Percentiles rank a stretch among this genome's conserved stretches.
These are phyloP conservation scores for Catenaria anguillulae DNA, from an alignment of 371 early-diverging fungal species.

Conservation along the genomic window DNA sequence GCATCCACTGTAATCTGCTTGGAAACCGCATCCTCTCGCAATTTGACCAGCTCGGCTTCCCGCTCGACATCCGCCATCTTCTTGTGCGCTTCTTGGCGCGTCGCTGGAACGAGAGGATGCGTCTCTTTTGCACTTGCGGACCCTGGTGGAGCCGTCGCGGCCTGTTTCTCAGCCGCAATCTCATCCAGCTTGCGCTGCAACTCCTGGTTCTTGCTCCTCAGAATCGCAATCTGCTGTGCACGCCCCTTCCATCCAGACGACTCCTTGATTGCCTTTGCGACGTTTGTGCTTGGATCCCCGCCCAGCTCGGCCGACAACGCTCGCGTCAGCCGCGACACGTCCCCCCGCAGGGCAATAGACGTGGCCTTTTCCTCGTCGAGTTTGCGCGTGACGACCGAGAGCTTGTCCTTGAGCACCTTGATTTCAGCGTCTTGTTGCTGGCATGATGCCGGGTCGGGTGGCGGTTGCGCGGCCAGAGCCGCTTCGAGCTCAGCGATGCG, in stretches of 20 bases:
- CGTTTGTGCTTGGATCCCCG: neutral
- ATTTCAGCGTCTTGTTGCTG: too few species aligned
- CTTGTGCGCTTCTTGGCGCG: too few species aligned
- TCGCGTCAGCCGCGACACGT: neutral
- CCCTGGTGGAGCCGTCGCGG: neutral
- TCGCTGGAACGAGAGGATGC: too few species aligned
- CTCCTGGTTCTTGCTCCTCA: neutral
- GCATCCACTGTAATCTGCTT: neutral
- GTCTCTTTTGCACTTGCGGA: too few species aligned
- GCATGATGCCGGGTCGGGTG: too few species aligned
- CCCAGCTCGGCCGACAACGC: neutral
- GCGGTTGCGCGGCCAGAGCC: neutral
- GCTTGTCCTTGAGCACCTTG: neutral
- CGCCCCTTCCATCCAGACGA: neutral
- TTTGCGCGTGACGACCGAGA: neutral
- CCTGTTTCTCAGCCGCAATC: too few species aligned
- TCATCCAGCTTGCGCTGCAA: neutral
- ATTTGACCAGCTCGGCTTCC: neutral
- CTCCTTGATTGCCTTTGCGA: neutral
- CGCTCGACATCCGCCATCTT: too few species aligned
- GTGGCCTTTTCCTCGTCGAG: neutral
- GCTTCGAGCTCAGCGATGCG: neutral
- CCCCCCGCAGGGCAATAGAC: neutral
- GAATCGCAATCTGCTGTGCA: neutral
- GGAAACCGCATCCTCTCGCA: neutral